These are phyloP conservation scores for Protomyces pachydermus DNA, from an alignment of 1,139 yeast species.

Conservation along the genomic window DNA sequence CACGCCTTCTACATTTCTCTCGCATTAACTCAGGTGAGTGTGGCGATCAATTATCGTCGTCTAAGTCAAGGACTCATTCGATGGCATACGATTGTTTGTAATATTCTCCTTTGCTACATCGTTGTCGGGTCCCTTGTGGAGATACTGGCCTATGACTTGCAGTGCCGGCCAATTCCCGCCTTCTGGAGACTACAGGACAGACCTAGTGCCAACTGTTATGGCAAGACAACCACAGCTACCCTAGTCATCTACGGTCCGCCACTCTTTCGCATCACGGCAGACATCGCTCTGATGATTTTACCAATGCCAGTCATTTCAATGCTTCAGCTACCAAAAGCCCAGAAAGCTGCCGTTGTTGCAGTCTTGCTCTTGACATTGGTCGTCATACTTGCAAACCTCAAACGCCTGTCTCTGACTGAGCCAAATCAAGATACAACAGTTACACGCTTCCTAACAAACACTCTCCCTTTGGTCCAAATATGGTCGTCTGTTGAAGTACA, in stretches of 20 bases:
- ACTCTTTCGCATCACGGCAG: not conserved
- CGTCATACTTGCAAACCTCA: not conserved
- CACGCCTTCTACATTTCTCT: not conserved
- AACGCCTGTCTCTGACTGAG: not conserved
- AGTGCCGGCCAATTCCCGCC: not conserved
- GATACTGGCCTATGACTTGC: not conserved
- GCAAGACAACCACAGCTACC: not conserved
- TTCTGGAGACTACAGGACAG: slow-evolving; percentile 1
- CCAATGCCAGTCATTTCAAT: not conserved
- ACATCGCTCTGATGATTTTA: not conserved
- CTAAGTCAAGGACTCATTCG: not conserved
- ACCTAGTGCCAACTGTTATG: not conserved
- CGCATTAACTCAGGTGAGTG: not conserved
- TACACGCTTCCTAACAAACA: not conserved
- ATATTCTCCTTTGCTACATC: not conserved
- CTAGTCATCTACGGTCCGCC: slow-evolving; percentile 4
- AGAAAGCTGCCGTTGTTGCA: not conserved
- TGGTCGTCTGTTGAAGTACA: not conserved
- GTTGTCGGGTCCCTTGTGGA: not conserved
- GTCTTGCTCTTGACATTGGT: not conserved
- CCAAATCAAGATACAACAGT: not conserved
- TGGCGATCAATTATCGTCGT: slow-evolving; percentile 1
- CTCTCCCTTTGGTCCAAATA: not conserved
- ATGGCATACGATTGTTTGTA: not conserved
- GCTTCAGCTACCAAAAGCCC: not conserved